phyloP scores from a whole-genome alignment of 2,329 filamentous ascomycete species.

The Xylariaceae sp. region DNA sequence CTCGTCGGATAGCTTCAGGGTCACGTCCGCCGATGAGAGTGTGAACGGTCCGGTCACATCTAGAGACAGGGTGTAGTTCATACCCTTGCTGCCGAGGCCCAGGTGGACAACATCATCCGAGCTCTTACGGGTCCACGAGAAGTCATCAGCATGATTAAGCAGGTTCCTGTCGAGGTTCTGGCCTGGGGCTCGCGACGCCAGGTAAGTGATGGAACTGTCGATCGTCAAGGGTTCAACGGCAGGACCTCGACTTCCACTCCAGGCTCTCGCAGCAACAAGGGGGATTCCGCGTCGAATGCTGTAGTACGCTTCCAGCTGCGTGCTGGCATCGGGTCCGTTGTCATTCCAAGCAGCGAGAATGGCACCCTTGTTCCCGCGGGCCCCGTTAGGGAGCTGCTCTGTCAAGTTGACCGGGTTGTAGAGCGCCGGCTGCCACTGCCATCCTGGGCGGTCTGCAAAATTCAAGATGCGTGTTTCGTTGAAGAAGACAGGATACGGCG shows the following conservation, averaged over 20 bases:
- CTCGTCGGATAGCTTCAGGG: slow-evolving; percentile 33
- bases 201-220: slow-evolving; percentile 33
- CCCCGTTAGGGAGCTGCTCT: slow-evolving; percentile 33
- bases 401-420: slow-evolving; percentile 41
- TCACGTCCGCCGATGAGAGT: slow-evolving; percentile 40
- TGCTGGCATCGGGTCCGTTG: slow-evolving; percentile 43
- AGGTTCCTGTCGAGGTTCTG: slow-evolving; percentile 41
- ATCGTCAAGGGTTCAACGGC: slow-evolving; percentile 32
- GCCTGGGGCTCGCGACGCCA: slow-evolving; percentile 36
- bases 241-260: slow-evolving; percentile 37
- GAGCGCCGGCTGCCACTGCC: slow-evolving; percentile 43
- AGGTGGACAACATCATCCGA: slow-evolving; percentile 21
- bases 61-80: slow-evolving; percentile 41
- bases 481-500: slow-evolving; percentile 43
- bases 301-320: slow-evolving; percentile 44
- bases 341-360: slow-evolving; percentile 45
- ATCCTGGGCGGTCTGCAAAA: slow-evolving; percentile 38
- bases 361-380: slow-evolving; percentile 33
- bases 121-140: slow-evolving; percentile 31
- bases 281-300: slow-evolving; percentile 42
- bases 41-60: slow-evolving; percentile 38
- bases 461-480: slow-evolving; percentile 40
- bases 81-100: slow-evolving; percentile 39
- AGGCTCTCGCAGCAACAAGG: slow-evolving; percentile 38
- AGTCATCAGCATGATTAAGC: slow-evolving; percentile 10